A percentile compares a stretch with the other conserved stretches of the same genome.
These are phyloP conservation scores for Rhodosporidiobolus odoratus DNA, from an alignment of 768 basidiomycete genomes.

Conservation along the genomic window DNA sequence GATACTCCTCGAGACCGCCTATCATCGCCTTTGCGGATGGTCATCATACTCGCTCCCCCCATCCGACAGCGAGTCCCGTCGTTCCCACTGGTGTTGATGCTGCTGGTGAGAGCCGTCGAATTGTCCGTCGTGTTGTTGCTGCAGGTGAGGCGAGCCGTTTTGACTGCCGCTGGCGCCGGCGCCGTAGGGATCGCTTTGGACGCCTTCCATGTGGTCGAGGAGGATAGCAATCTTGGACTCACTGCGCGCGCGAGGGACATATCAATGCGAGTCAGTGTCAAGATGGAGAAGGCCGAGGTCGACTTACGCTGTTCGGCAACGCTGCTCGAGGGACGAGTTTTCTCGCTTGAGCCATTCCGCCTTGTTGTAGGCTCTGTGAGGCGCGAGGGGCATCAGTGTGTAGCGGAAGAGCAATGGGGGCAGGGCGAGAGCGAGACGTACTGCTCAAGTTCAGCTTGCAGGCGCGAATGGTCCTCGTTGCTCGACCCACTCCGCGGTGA, in stretches of 20 bases:
- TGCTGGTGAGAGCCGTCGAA: not conserved
- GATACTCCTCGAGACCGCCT: not conserved
- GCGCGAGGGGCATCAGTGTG: too few relatives aligned
- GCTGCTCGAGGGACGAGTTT: slow-evolving; percentile 54
- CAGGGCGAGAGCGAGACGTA: not conserved
- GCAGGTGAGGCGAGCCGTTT: slow-evolving; percentile 7
- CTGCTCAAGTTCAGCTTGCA: slow-evolving; percentile 38
- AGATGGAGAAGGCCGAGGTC: not conserved
- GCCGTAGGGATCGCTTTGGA: slow-evolving; percentile 10
- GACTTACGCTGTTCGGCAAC: slow-evolving; percentile 32
- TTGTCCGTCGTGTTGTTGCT: not conserved
- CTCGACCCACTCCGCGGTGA: slow-evolving; percentile 3
- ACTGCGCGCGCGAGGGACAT: not conserved
- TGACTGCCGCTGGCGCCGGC: not conserved
- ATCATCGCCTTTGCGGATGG: not conserved
- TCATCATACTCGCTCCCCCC: slow-evolving; percentile 9
- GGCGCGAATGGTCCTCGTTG: slow-evolving; percentile 11
- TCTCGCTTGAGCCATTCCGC: slow-evolving; percentile 76
- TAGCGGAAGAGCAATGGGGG: not conserved
- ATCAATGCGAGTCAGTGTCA: not conserved
- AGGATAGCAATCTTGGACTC: slow-evolving; percentile 70
- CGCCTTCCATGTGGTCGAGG: slow-evolving; percentile 63
- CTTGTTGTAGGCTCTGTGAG: slow-evolving; percentile 31
- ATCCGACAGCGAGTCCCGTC: not conserved
- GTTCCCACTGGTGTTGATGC: slow-evolving; percentile 7